Evolutionary conservation across 108 stramenopile species (phyloP).

Genomic region (Pseudonitzschia multistriata): DNA sequence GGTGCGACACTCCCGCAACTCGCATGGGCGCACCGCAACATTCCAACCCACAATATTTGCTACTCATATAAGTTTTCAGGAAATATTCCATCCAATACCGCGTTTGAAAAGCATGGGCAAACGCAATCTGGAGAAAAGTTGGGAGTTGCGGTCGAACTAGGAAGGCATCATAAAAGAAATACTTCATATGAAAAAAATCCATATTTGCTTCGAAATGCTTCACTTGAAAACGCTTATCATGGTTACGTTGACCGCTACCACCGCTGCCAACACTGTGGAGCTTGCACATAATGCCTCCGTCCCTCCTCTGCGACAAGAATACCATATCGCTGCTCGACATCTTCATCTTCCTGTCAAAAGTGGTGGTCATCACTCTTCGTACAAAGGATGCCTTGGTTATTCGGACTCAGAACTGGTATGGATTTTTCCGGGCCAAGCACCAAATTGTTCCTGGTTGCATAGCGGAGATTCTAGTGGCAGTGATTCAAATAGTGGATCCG

Average conservation of each 20-base stretch:
- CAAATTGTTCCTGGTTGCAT: conserved; percentile 45
- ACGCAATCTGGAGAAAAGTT: background rate
- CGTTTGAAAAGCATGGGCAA: background rate
- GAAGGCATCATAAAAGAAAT: background rate
- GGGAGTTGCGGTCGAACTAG: background rate
- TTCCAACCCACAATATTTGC: conserved; percentile 7
- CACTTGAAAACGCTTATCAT: background rate
- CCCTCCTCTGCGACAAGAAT: background rate
- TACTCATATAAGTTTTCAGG: background rate
- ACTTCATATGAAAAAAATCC: background rate
- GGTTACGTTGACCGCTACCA: background rate
- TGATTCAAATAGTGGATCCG: conserved; percentile 4
- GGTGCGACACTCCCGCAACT: background rate
- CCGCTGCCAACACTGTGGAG: background rate
- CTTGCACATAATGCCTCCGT: background rate
- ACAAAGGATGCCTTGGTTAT: conserved; percentile 36
- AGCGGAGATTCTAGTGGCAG: conserved; percentile 15
- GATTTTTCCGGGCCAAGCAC: conserved; percentile 47
- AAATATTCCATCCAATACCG: background rate
- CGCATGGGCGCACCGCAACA: background rate
- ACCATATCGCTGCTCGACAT: background rate
- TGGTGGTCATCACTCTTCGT: conserved; percentile 12
- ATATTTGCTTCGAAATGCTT: background rate
- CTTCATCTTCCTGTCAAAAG: background rate
- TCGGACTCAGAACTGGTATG: conserved; percentile 31